Base-by-base conservation (phyloP, 2,329 filamentous ascomycete genomes). In the Septoria petroselini region DNA sequence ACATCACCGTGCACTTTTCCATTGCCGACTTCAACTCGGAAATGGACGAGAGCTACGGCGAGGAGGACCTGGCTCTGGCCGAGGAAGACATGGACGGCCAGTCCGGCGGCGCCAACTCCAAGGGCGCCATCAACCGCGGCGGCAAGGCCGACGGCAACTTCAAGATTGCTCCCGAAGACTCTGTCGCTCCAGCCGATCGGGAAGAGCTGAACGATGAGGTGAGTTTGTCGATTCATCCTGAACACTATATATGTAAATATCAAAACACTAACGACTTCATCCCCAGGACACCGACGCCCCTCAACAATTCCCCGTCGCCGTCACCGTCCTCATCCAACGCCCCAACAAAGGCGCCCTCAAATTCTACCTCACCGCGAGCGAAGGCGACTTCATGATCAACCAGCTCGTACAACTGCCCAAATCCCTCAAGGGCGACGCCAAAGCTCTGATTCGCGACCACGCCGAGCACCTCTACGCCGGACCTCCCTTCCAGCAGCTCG, bases 271-370 rank as follows among this genome's bases (percentile, higher is more conserved):
- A 23, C 15, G n/a, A n/a, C n/a, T n/a, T n/a, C n/a, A n/a, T n/a
- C n/a, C n/a, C n/a, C n/a, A n/a, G n/a, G n/a, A n/a, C n/a, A n/a
- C n/a, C n/a, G n/a, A 21, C 21, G 43, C 79, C 12, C 75, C 79
- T 52, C 71, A 79, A 31, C 78, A 81, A 52, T 89, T 91, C 68
- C 89, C 91, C 49, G 88, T 86, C 63, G 85, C 85, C 60, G 78
- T 96, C 57, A 89, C 86, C 72, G 83, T 98, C 64, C 84, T 91
- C 41, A 80, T 98, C 51, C 89, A 95, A 78, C 94, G 95, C 77
- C 78, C 86, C 53, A 81, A 80, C 72, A 86, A 88, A 66, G 91
- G 91, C 53, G 89, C 89, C 21, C 79, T 98, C 58, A 84, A 86
- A 71, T 83, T 98, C 62, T 89, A 95, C 70, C 86, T 90, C 53